Evolutionary conservation across 2,329 filamentous ascomycete species (phyloP), one percentile per base, ranked within the genome.

Genomic region (Verticillium klebahnii): DNA sequence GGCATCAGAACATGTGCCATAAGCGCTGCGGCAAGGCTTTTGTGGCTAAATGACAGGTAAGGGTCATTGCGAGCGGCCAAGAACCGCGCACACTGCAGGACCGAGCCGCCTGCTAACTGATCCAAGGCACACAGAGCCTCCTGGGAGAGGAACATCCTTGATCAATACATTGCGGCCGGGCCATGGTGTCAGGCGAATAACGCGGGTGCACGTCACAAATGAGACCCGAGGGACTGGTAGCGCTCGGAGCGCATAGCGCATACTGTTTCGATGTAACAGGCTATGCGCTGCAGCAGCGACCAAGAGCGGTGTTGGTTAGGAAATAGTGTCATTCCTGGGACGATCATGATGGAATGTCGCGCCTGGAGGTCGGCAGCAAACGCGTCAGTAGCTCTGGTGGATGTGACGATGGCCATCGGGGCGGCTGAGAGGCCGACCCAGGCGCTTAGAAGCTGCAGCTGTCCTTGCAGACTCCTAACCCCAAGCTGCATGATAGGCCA

Each of bases 381-480:
- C 19, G 57, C 57, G 39, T 17, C 29, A 40, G 37, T 12, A 31
- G 57, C n/a, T 19, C 5, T 17, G 23, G 23, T 25, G 11, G 29
- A 29, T 29, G 25, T 31, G 37, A 23, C 32, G 23, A 40, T 50
- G 23, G 8, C 14, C 37, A 45, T 32, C 25, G 52, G 58, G 58
- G 58, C 58, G 58, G 58, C 58, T 59, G 40, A 19, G 17, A 59
- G 50, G 39, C 45, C 58, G 45, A 55, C 58, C 58, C 19, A 29
- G 58, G 58, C 58, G 58, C 58, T 55, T 59, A 59, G 36, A 37
- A 59, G 57, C 40, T 50, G 40, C 40, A 50, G 19, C 9, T 23
- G 40, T 8, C 40, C 40, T 50, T 50, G 40, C n/a, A 50, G 40
- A 50, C 6, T 50, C 40, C 40, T 19, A 23, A 12, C 19, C 11